These are phyloP conservation scores for Globisporangium spiculum DNA, from an alignment of 352 stramenopile species.

Conservation along the genomic window DNA sequence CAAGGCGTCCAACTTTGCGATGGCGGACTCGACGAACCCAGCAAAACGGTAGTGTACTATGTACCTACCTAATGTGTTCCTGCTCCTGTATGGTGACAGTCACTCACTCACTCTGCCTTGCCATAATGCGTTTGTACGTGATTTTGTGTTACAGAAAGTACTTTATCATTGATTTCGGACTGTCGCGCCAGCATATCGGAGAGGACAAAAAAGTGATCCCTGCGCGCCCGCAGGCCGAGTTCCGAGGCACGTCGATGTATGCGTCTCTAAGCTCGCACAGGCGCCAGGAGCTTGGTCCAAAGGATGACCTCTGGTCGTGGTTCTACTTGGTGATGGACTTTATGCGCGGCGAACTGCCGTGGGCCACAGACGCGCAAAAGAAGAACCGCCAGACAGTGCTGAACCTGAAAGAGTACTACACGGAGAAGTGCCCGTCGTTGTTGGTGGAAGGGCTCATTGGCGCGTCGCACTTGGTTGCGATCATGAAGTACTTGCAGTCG, in stretches of 20 bases:
- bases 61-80: not conserved
- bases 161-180: slow-evolving; percentile 82
- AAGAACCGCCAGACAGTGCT: slow-evolving; percentile 84
- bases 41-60: slow-evolving; percentile 30
- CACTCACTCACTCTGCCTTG: not conserved
- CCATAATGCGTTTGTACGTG: not conserved
- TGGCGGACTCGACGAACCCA: slow-evolving; percentile 42
- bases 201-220: slow-evolving; percentile 64
- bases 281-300: slow-evolving; percentile 73
- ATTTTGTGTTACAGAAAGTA: slow-evolving; percentile 36
- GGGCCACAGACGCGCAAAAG: slow-evolving; percentile 75
- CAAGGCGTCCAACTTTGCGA: slow-evolving; percentile 88
- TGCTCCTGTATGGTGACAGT: not conserved
- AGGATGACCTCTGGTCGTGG: slow-evolving; percentile 89
- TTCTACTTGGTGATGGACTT: slow-evolving; percentile 90
- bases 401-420: slow-evolving; percentile 82
- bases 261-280: slow-evolving; percentile 82
- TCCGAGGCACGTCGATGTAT: slow-evolving; percentile 88
- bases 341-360: slow-evolving; percentile 80
- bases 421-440: slow-evolving; percentile 60
- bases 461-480: slow-evolving; percentile 60
- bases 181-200: slow-evolving; percentile 73
- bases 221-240: slow-evolving; percentile 64
- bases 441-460: slow-evolving; percentile 74
- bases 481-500: slow-evolving; percentile 75